Evolutionary conservation across 768 basidiomycete genomes (phyloP), one percentile per base, ranked within the genome.

Genomic region (Mycena alexandri): DNA sequence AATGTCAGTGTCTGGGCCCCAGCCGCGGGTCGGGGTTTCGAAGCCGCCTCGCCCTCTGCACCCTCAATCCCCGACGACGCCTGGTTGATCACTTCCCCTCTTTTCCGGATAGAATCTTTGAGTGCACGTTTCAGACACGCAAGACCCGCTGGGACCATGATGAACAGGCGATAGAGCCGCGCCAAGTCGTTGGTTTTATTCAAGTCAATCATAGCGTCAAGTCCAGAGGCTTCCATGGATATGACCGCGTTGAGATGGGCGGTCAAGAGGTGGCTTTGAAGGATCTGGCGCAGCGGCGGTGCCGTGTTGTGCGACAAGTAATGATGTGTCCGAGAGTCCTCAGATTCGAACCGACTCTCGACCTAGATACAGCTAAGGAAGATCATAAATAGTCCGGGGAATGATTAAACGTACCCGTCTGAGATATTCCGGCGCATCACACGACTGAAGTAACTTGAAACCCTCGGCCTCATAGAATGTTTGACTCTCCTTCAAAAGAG

Each of bases 141-240:
- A 43, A 92, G 80, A 5, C 97, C 98, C 4, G 80, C 78, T 1
- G 89, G 84, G 14, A 96, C 90, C 75, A 83, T 86, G 3, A 76
- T 79, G 76, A 89, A 96, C 17, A 99, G 83, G 4, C 86, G 84
- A 79, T 93, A 98, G 47, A 99, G 76, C 6, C 95, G 88, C 12
- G 85, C 83, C 21, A 99, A 84, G 71, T 96, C 95, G 14, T 89
- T 86, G 17, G 87, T 78, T 75, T 90, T 93, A 75, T 93, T 89
- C 33, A 85, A 80, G 75, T 98, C 93, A 48, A 98, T 84, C 94
- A 99, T 96, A 19, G 81, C 81, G 70, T 96, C 90, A 52, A 99
- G 79, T 11, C 98, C 98, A 7, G 96, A 95, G 70, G 90, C 88
- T 1, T 88, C 85, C 87, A 94, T 93, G 36, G 83, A 83, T 63